Base-by-base conservation (phyloP, 108 stramenopile genomes). In the Parmales sp. region DNA sequence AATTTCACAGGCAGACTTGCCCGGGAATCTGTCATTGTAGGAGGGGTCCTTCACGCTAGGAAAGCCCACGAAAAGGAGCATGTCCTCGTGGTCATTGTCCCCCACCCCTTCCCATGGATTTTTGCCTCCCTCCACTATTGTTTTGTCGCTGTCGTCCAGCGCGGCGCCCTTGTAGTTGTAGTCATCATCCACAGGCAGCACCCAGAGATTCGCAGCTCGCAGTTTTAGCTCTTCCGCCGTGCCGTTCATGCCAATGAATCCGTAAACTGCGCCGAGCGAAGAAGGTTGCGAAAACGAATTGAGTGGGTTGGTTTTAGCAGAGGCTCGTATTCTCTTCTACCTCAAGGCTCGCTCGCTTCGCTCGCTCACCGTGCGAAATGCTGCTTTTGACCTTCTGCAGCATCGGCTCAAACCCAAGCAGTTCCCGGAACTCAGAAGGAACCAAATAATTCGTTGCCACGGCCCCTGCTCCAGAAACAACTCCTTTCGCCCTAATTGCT, bases 171-270 rank as follows among this genome's bases (percentile, higher is more conserved):
- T 3, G 54, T 60, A 60, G 54, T 34, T 26, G 54, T 60, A 26
- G 28, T 20, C 31, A 7, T 3, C 4, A 20, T 26, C 54, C 4
- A 26, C 26, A 4, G 54, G 54, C 4, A 60, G 28, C 2, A 29
- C 54, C 67, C 67, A 68, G 22, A 54, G 16, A 22, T 68, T 50
- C 46, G 8, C 16, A 6, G 16, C 3, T 18, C 18, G 6, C 37
- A 68, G 39, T 9, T 20, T 46, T 0, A 68, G 51, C 18, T 48
- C 45, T 19, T 48, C 0, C 19, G 46, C 46, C 46, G 67, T 19
- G 6, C 67, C 67, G 19, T 68, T 45, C 51, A 68, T 13, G 3
- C 67, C 67, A 5, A 68, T 11, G 51, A 54, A 68, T 34, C 7
- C 18, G 36, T 50, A 68, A 39, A 49, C 37, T 19, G 20, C n/a